These are phyloP conservation scores for Acanthamoeba healyi DNA, from an alignment of 208 protist genomes.

Conservation along the genomic window DNA sequence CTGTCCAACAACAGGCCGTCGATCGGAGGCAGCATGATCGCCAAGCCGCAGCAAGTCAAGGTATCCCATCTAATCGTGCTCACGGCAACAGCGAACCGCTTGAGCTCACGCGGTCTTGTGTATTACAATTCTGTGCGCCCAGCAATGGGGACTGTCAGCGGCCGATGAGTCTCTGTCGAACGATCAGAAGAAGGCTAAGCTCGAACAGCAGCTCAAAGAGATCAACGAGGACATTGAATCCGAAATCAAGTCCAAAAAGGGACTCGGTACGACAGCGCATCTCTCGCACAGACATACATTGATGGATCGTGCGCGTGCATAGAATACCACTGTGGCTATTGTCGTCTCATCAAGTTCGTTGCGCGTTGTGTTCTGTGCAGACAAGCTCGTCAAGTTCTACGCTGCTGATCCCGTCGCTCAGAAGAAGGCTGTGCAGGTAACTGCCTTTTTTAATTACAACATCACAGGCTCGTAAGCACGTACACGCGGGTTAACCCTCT, in stretches of 20 bases:
- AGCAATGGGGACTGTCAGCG: conserved; percentile 6
- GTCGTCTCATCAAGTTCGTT: not conserved
- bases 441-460: not conserved
- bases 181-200: conserved; percentile 5
- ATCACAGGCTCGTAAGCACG: too few species aligned
- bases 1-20: not conserved
- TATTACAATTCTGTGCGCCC: not conserved
- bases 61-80: not conserved
- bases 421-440: conserved; percentile 35
- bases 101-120: too few species aligned
- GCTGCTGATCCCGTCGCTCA: not conserved
- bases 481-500: too few species aligned
- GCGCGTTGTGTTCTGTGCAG: not conserved
- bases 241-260: conserved; percentile 61
- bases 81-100: not conserved
- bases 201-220: conserved; percentile 38
- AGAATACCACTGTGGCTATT: not conserved
- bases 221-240: conserved; percentile 36
- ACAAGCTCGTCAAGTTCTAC: conserved; percentile 70
- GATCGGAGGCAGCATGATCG: not conserved
- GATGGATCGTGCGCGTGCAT: too few species aligned
- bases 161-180: not conserved
- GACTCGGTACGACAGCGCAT: not conserved
- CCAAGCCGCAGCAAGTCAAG: not conserved
- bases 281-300: too few species aligned